Evolutionary conservation across 2,329 filamentous ascomycete genomes (phyloP), one percentile per base, ranked within the genome.

Genomic region (Rhynchosporium agropyri): DNA sequence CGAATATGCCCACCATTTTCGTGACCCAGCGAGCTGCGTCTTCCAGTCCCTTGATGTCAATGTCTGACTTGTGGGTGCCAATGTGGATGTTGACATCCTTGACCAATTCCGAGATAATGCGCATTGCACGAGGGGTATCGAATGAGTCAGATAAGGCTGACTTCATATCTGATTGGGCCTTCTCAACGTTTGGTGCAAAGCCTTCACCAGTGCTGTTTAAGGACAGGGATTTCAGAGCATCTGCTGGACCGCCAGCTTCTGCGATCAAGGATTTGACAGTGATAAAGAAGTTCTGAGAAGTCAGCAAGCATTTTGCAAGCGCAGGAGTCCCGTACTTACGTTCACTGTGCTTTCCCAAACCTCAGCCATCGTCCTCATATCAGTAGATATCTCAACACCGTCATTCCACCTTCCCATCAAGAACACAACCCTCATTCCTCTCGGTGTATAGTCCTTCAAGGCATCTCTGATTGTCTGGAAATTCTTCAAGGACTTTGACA

Each of bases 401-500:
- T 97, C 91, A 69, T 91, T 91, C 93, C 94, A 98, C 55, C 86
- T 86, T 50, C 93, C 92, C 70, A 96, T 84, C 51, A 98, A 77
- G 77, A 97, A 97, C 15, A 95, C 89, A 59, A 96, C 89, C 51
- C 94, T 85, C 78, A 97, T 83, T 61, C 87, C 87, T 64, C 94
- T 83, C 0, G 92, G 82, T 0, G 91, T 95, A 81, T 91, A 97
- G 10, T 77, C 81, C 1, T 79, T 78, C 7, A 98, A 79, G 0
- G 93, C 92, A 74, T 96, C 90, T 36, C 91, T 84, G 66, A 98
- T 96, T 0, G 94, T 97, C 46, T 92, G 92, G 76, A 97, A 97
- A 76, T 97, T 98, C 80, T 98, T 97, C 62, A 98, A 78, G 15
- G 88, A 92, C 77, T 98, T 98, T 62, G 89, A 94, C 94, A 98